Conservation (phyloP, 2,329 filamentous ascomycete species). For the Drechslera avenae region DNA sequence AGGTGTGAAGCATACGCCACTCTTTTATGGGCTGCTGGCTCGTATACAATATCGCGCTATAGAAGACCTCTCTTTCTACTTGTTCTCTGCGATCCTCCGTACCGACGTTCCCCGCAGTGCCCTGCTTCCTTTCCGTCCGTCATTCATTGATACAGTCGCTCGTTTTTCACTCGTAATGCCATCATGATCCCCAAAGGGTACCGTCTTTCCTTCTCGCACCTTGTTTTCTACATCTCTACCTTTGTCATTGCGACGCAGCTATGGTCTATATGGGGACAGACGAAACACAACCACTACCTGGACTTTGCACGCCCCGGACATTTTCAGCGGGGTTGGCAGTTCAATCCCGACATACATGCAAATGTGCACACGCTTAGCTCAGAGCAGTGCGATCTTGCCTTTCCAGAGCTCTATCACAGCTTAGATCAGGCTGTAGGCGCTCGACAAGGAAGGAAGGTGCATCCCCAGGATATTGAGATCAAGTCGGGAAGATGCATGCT, state of each 20-base stretch:
- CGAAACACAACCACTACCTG: conserved; percentile 19
- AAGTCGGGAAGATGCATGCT: conserved; percentile 40
- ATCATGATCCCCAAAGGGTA: conserved; percentile 41
- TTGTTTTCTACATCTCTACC: conserved; percentile 37
- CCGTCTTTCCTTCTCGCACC: conserved; percentile 33
- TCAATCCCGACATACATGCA: conserved; percentile 38
- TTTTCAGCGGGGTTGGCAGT: conserved; percentile 25
- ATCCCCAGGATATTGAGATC: conserved; percentile 37
- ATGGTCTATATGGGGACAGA: conserved; percentile 38
- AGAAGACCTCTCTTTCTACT: conserved; percentile 19
- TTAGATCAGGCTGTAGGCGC: conserved; percentile 32
- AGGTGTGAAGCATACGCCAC: conserved; percentile 18
- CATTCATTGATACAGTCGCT: conserved; percentile 13
- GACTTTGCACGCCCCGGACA: conserved; percentile 7
- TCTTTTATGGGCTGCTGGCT: conserved; percentile 16
- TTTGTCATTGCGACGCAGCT: conserved; percentile 39
- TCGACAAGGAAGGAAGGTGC: conserved; percentile 35
- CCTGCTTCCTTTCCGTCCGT: conserved; percentile 8
- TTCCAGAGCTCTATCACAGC: conserved; percentile 41
- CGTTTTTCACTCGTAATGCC: conserved; percentile 31
- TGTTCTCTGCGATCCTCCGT: conserved; percentile 20
- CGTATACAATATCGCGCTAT: conserved; percentile 18
- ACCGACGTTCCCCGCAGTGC: conserved; percentile 9
- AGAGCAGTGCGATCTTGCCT: conserved; percentile 41
- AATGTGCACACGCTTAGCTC: conserved; percentile 41